Base-by-base conservation (phyloP, 2,329 filamentous ascomycete species). In the Lecanicillium sp. region DNA sequence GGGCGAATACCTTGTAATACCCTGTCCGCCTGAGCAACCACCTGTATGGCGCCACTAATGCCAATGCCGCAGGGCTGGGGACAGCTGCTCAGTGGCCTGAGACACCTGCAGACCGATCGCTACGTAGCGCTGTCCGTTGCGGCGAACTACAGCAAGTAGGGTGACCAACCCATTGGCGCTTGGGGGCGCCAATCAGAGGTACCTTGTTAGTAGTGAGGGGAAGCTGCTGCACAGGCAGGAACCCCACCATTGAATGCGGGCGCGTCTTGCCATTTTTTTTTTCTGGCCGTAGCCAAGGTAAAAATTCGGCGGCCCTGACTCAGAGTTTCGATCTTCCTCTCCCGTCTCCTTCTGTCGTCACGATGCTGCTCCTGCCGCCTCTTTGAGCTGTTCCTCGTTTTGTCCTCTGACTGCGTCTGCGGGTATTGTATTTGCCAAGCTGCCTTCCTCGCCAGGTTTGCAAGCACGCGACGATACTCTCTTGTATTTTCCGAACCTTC, bases 311-410 rank as follows among this genome's bases (percentile, higher is more conserved):
- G 4, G n/a, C 17, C 19, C 33, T 25, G 33, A 35, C 15, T 25
- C 16, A 20, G 17, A 25, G 9, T 7, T 35, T 25, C 16, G 16
- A 35, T 20, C 33, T 25, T 25, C 11, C 7, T 25, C 22, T 25
- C 22, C 22, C 22, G 6, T 25, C 22, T 33, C 31, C 20, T 42
- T 32, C 28, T 27, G 14, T 37, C 41, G 37, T 42, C 40, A 42
- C 14, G 16, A 42, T 42, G 41, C 33, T 40, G 37, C 33, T 40
- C 19, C 17, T 20, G 7, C 40, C 15, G 29, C 19, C 20, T 16
- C 20, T 28, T 14, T 20, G 16, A 29, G 28, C 31, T 22, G 12
- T n/a, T 17, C 29, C 17, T 28, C 33, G 32, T 35, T 25, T 11
- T 25, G 22, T 6, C 6, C 11, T 11, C 22, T 7, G 22, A 25